Evolutionary conservation across 768 basidiomycete species (phyloP).

Genomic region (Tulasnella sp.): DNA sequence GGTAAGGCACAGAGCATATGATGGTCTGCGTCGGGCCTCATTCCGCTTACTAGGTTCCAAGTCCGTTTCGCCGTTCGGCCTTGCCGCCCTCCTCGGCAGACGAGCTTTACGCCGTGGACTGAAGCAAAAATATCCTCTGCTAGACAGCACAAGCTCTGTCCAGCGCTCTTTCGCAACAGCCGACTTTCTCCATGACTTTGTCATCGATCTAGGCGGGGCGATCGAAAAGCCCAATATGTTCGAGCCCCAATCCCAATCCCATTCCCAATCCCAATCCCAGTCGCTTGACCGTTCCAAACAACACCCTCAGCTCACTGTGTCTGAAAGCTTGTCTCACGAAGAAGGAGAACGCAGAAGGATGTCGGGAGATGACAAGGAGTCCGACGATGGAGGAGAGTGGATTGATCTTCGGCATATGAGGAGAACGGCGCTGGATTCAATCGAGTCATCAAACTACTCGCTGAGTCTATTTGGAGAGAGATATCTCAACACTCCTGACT

Average conservation of each 20-base stretch:
- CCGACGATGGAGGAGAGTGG: neutral
- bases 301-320: neutral
- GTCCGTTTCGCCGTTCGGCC: slow-evolving; percentile 4
- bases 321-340: neutral
- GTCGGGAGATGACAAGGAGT: neutral
- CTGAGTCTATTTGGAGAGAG: neutral
- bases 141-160: neutral
- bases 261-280: too few relatives aligned
- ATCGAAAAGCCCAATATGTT: neutral
- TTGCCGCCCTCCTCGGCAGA: neutral
- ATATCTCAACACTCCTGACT: neutral
- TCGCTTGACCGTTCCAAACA: neutral
- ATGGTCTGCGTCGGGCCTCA: neutral
- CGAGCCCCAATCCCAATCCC: too few relatives aligned
- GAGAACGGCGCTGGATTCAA: neutral
- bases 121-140: neutral
- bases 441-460: neutral
- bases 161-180: neutral
- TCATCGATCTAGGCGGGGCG: neutral
- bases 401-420: neutral
- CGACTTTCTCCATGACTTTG: slow-evolving; percentile 8
- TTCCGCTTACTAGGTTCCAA: neutral
- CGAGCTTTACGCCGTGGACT: neutral
- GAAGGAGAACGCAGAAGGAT: neutral
- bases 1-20: neutral